Evolutionary conservation across 2,329 filamentous ascomycete species (phyloP).

Genomic region (Volutella citrinella): DNA sequence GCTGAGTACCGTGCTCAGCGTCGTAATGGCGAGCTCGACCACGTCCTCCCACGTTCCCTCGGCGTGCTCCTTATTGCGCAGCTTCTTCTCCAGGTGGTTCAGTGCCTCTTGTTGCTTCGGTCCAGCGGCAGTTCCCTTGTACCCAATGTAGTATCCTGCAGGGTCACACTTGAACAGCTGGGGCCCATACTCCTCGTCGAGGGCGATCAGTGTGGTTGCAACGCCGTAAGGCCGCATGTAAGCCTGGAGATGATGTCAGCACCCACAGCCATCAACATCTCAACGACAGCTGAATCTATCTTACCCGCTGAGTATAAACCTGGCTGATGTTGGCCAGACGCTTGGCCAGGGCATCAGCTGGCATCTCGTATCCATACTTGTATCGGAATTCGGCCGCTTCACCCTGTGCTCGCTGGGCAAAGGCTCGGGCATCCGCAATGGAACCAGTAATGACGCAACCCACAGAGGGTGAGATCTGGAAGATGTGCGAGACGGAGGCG

Average conservation of each 20-base stretch:
- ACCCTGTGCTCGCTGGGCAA: slow-evolving; percentile 85
- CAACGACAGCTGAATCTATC: slow-evolving; percentile 24
- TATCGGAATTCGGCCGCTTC: slow-evolving; percentile 98
- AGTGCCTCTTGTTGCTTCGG: slow-evolving; percentile 98
- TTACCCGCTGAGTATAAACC: slow-evolving; percentile 94
- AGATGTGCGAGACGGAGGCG: slow-evolving; percentile 94
- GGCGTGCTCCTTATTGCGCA: slow-evolving; percentile 96
- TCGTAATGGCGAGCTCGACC: slow-evolving; percentile 93
- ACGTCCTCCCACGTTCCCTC: slow-evolving; percentile 96
- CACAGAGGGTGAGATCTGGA: slow-evolving; percentile 92
- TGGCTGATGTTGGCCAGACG: slow-evolving; percentile 98
- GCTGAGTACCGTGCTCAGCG: slow-evolving; percentile 91
- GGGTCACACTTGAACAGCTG: slow-evolving; percentile 99
- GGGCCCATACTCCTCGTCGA: slow-evolving; percentile 88
- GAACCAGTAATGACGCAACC: slow-evolving; percentile 98
- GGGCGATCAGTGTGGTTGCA: slow-evolving; percentile 88
- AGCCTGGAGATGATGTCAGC: slow-evolving; percentile 50
- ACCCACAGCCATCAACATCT: too few species aligned
- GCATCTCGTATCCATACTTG: slow-evolving; percentile 99
- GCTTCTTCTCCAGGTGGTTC: slow-evolving; percentile 98
- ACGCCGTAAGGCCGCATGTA: slow-evolving; percentile 98
- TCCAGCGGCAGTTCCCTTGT: slow-evolving; percentile 95
- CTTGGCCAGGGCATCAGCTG: slow-evolving; percentile 94
- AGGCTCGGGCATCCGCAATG: slow-evolving; percentile 93
- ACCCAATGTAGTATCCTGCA: slow-evolving; percentile 95